These are phyloP conservation scores for Pseudonitzschia multiseries DNA, from an alignment of 108 stramenopile genomes.

Conservation along the genomic window DNA sequence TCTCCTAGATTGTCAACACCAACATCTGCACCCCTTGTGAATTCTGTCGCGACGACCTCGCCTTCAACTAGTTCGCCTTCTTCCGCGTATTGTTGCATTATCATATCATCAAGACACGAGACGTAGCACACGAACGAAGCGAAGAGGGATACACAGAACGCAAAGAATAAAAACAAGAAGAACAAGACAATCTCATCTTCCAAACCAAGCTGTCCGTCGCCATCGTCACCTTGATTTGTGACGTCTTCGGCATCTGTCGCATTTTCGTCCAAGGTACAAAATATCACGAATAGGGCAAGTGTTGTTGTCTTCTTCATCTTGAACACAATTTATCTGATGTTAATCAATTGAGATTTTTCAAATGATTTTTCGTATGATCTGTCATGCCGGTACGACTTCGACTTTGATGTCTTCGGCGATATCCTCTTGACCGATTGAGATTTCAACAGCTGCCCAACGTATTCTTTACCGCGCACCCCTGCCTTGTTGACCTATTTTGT, in stretches of 20 bases:
- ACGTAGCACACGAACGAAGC: conserved; percentile 25
- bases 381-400: no score
- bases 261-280: background rate
- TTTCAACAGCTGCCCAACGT: background rate
- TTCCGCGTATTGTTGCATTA: conserved; percentile 22
- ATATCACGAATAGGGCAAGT: background rate
- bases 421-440: background rate
- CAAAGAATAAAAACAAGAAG: conserved; percentile 27
- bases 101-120: conserved; percentile 17
- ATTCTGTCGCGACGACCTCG: conserved; percentile 22
- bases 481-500: background rate
- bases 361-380: no score
- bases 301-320: conserved; percentile 3
- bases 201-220: background rate
- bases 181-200: conserved; percentile 12
- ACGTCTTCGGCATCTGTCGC: background rate
- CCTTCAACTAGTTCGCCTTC: conserved; percentile 22
- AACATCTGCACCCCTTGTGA: conserved; percentile 12
- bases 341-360: background rate
- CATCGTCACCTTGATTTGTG: background rate
- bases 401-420: background rate
- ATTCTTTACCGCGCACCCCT: conserved; percentile 5
- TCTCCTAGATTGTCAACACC: background rate
- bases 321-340: background rate
- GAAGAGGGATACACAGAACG: conserved; percentile 25